Evolutionary conservation across 2,329 filamentous ascomycete species (phyloP).

Genomic region (Pseudogymnoascus verrucosus): DNA sequence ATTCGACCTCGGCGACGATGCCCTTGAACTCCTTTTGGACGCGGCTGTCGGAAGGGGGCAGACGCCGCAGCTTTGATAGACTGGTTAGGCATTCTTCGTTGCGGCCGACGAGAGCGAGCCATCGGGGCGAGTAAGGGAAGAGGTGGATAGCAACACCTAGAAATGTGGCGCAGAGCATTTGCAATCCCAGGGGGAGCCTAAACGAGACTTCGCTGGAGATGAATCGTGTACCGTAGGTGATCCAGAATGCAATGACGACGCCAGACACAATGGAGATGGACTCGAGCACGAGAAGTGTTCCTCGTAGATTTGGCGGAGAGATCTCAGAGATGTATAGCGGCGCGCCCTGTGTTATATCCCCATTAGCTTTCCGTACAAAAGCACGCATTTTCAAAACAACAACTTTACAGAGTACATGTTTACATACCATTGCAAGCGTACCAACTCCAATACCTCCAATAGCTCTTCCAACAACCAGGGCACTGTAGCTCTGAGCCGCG

Average conservation of each 20-base stretch:
- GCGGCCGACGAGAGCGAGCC: constrained; percentile 40
- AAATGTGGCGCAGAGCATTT: constrained; percentile 20
- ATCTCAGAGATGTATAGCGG: constrained; percentile 46
- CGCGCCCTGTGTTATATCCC: constrained; percentile 20
- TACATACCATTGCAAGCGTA: constrained; percentile 37
- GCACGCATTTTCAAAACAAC: background rate
- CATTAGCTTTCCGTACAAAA: background rate
- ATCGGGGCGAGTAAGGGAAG: constrained; percentile 47
- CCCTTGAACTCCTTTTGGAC: constrained; percentile 42
- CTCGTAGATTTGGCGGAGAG: constrained; percentile 29
- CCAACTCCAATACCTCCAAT: constrained; percentile 45
- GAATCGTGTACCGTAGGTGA: constrained; percentile 6
- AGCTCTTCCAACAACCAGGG: constrained; percentile 40
- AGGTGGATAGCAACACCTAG: constrained; percentile 32
- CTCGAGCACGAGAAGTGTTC: constrained; percentile 12
- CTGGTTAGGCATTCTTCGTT: constrained; percentile 40
- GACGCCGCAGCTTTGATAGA: constrained; percentile 39
- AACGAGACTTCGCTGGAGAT: constrained; percentile 16
- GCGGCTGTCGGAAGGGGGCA: constrained; percentile 39
- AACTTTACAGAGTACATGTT: background rate
- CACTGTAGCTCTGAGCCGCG: constrained; percentile 34
- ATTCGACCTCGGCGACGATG: constrained; percentile 44
- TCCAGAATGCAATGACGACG: constrained; percentile 28
- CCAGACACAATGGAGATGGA: constrained; percentile 33
- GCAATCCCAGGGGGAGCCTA: constrained; percentile 25